Conservation (phyloP, 805 yeast species). For the Suhomyces pyralidae region DNA sequence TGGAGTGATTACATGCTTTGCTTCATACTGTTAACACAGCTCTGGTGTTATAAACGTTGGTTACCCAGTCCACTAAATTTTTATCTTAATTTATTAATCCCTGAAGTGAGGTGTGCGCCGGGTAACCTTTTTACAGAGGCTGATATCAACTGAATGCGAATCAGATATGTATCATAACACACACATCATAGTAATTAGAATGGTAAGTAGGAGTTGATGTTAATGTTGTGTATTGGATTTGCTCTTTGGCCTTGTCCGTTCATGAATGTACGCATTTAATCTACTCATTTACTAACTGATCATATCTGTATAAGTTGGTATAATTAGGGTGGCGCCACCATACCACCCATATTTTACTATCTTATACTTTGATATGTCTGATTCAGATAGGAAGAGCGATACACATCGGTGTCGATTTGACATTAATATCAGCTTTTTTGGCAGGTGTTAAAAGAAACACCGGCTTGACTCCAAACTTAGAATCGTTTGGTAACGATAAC, state of each 20-base stretch:
- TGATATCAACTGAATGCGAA: not conserved
- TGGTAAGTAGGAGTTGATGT: not conserved
- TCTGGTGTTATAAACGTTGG: not conserved
- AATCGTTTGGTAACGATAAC: slow-evolving; percentile 41
- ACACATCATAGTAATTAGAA: not conserved
- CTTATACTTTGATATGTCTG: not conserved
- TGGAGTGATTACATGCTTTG: not conserved
- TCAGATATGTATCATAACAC: not conserved
- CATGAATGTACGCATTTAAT: not conserved
- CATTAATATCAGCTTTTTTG: slow-evolving; percentile 60
- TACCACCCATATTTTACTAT: not conserved
- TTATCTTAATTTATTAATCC: not conserved
- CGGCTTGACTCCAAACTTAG: slow-evolving; percentile 59
- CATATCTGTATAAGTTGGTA: not conserved
- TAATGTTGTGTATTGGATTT: not conserved
- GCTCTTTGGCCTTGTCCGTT: not conserved
- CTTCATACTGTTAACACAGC: not conserved
- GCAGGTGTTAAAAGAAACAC: slow-evolving; percentile 74
- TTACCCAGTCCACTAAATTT: not conserved
- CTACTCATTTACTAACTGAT: not conserved
- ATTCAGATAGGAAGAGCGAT: slow-evolving; percentile 48
- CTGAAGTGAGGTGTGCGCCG: not conserved
- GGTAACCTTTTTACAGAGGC: not conserved
- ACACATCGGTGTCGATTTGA: slow-evolving; percentile 59
- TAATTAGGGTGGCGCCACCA: not conserved